These are phyloP conservation scores for Leptographium procerum DNA, from an alignment of 2,329 filamentous ascomycete genomes.

Conservation along the genomic window DNA sequence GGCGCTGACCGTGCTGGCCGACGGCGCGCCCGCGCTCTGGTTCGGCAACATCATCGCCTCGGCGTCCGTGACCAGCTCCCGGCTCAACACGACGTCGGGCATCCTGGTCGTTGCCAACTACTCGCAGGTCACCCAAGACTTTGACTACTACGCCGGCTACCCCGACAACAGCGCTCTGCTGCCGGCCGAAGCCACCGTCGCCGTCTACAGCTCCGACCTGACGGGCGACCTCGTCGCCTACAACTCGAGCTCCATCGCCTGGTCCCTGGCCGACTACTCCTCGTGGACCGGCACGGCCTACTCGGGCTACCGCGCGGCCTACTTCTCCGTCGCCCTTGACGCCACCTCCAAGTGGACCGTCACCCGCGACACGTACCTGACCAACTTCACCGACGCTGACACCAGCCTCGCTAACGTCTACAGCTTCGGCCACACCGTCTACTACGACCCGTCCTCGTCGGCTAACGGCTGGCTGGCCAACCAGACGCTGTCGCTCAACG, in stretches of 20 bases:
- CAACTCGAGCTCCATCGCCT: conserved; percentile 4
- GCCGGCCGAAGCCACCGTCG: background rate
- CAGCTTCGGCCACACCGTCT: conserved; percentile 1
- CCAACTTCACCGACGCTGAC: conserved; percentile 2
- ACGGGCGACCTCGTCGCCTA: conserved; percentile 5
- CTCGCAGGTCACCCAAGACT: conserved; percentile 9
- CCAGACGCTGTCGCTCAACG: background rate
- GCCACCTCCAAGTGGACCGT: background rate
- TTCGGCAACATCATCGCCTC: conserved; percentile 7
- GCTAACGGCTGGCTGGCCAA: background rate
- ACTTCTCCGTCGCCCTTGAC: conserved; percentile 2
- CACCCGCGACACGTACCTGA: background rate
- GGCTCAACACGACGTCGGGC: background rate
- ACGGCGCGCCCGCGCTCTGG: conserved; percentile 5
- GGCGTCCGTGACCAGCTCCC: background rate
- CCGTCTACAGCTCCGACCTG: background rate
- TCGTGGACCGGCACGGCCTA: conserved; percentile 1
- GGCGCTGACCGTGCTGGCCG: background rate
- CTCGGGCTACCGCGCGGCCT: background rate
- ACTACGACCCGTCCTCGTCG: conserved; percentile 2
- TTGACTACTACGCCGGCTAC: conserved; percentile 7
- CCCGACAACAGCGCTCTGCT: conserved; percentile 3
- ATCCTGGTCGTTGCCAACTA: conserved; percentile 6
- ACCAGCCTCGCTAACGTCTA: conserved; percentile 1
- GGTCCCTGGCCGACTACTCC: background rate